Conservation (phyloP, 495 filamentous ascomycete species). For the Choiromyces venosus region DNA sequence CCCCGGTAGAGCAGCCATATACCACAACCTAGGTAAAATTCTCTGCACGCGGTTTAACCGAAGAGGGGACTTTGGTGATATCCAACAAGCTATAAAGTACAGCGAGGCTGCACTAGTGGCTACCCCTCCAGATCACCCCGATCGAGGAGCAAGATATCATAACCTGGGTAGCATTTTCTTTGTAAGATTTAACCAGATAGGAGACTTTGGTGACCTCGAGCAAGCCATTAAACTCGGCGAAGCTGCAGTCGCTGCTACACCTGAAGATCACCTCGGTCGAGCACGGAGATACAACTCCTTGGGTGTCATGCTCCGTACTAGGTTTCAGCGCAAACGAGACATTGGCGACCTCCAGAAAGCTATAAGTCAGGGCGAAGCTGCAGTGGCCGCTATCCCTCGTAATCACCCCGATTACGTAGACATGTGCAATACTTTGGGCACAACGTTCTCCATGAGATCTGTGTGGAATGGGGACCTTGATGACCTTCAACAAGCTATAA, state of each 20-base stretch:
- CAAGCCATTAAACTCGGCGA: background rate
- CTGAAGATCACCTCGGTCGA: background rate
- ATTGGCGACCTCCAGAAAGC: constrained; percentile 7
- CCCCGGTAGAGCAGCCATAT: too few species aligned
- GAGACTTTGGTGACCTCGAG: too few species aligned
- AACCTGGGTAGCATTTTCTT: too few species aligned
- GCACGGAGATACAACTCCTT: background rate
- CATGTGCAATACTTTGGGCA: background rate
- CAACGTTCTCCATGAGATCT: too few species aligned
- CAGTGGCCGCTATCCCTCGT: background rate
- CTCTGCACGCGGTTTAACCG: too few species aligned
- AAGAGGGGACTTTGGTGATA: background rate
- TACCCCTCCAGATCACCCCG: background rate
- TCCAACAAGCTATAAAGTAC: background rate
- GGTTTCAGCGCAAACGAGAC: background rate
- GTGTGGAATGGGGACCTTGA: too few species aligned
- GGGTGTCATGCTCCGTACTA: background rate
- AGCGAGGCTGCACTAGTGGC: background rate
- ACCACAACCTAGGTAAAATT: too few species aligned
- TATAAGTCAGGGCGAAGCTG: constrained; percentile 7
- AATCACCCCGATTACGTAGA: constrained; percentile 5
- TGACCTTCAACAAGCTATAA: too few species aligned
- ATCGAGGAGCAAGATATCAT: background rate
- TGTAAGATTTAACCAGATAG: too few species aligned
- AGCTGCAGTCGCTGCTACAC: background rate